Conservation (phyloP, 2,329 filamentous ascomycete genomes). For the Didymella lethalis region DNA sequence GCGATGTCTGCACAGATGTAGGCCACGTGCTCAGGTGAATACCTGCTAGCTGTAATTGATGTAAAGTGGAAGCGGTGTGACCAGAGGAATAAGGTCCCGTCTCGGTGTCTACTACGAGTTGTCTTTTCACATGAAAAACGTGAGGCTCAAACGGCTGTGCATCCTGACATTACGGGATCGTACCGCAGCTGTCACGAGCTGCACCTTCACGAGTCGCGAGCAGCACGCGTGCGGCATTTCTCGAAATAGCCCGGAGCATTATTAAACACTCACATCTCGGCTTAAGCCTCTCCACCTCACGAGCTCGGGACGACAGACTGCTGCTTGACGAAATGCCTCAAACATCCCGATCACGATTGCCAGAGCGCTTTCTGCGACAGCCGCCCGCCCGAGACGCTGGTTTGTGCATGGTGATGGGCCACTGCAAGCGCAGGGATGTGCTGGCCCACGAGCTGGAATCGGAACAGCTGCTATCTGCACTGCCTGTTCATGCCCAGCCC, state of each 20-base stretch:
- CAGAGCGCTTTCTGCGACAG: conserved; percentile 19
- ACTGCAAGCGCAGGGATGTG: conserved; percentile 25
- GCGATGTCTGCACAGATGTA: background rate
- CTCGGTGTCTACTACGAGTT: background rate
- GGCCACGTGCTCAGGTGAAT: conserved; percentile 8
- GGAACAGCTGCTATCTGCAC: conserved; percentile 37
- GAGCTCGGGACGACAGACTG: conserved; percentile 3
- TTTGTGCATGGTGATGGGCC: conserved; percentile 24
- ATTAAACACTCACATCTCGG: conserved; percentile 20
- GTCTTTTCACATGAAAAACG: background rate
- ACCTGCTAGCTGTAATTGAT: conserved; percentile 1
- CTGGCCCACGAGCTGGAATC: conserved; percentile 39
- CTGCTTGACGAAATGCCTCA: conserved; percentile 33
- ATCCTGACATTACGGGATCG: conserved; percentile 12
- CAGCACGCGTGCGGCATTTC: conserved; percentile 18
- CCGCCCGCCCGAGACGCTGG: conserved; percentile 38
- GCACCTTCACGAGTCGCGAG: conserved; percentile 19
- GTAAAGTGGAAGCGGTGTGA: conserved; percentile 11
- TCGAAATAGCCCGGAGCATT: conserved; percentile 14
- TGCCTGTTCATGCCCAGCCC: conserved; percentile 28
- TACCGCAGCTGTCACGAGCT: conserved; percentile 22
- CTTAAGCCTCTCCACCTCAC: conserved; percentile 15
- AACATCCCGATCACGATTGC: conserved; percentile 10
- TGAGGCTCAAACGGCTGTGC: conserved; percentile 21
- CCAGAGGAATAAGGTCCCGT: background rate